Conservation (phyloP, 2,329 filamentous ascomycete genomes). For the Ilyonectria sp. region DNA sequence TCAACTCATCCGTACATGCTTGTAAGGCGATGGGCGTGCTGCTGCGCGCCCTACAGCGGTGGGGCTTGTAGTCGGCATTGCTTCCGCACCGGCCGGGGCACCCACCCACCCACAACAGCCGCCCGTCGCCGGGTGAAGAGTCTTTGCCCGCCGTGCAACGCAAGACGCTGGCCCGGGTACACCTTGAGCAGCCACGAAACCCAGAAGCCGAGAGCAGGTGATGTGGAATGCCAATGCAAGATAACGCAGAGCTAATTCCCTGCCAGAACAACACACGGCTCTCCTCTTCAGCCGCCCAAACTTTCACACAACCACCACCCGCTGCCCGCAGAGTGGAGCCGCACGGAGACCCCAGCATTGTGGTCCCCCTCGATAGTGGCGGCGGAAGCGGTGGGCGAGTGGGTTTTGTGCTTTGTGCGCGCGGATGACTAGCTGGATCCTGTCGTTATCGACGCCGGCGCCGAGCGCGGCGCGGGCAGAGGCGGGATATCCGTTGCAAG, state of each 20-base stretch:
- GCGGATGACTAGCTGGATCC: constrained; percentile 36
- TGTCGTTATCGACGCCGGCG: constrained; percentile 37
- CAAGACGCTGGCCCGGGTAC: neutral
- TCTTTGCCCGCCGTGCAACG: neutral
- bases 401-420: neutral
- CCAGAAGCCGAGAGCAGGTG: too few species aligned
- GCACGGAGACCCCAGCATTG: constrained; percentile 13
- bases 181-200: neutral
- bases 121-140: constrained; percentile 1
- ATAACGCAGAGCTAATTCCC: neutral
- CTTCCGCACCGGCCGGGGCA: constrained; percentile 30
- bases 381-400: constrained; percentile 6
- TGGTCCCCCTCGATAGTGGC: constrained; percentile 12
- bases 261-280: neutral
- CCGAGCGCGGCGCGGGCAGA: constrained; percentile 48
- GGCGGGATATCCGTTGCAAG: constrained; percentile 44
- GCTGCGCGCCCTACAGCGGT: constrained; percentile 21
- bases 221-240: neutral
- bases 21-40: neutral
- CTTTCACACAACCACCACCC: neutral
- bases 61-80: constrained; percentile 19
- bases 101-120: neutral
- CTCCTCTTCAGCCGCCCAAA: neutral
- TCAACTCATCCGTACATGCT: too few species aligned
- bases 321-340: constrained; percentile 22